A percentile compares a stretch with the other conserved stretches of the same genome.
Evolutionary conservation across 768 basidiomycete species (phyloP).

Genomic region (Pleurotus cornucopiae): DNA sequence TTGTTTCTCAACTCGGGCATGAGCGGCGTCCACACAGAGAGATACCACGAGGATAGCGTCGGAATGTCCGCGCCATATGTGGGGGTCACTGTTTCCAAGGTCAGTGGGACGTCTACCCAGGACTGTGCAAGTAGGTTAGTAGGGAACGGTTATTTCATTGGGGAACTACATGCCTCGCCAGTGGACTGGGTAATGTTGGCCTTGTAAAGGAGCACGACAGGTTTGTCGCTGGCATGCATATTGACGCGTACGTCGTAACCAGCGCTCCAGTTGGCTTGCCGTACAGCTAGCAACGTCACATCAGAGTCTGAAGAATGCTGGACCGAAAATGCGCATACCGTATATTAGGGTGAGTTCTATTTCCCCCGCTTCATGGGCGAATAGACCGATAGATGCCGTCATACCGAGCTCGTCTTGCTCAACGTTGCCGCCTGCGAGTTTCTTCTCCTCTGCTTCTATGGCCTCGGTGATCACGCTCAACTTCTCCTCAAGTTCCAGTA

Average conservation of each 20-base stretch:
- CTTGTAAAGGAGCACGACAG: constrained; percentile 17
- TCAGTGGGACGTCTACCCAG: constrained; percentile 17
- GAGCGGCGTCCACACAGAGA: constrained; percentile 8
- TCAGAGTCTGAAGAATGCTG: neutral
- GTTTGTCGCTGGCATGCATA: constrained; percentile 12
- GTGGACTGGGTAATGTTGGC: constrained; percentile 15
- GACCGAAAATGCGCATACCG: constrained; percentile 9
- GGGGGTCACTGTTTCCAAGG: constrained; percentile 19
- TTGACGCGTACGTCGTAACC: constrained; percentile 19
- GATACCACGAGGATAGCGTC: constrained; percentile 13
- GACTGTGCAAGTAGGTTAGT: constrained; percentile 8
- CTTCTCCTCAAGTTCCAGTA: constrained; percentile 13
- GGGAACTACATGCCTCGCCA: constrained; percentile 13
- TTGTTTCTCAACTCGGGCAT: neutral
- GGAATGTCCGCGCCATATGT: constrained; percentile 18
- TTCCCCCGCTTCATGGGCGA: constrained; percentile 14
- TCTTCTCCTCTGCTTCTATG: constrained; percentile 7
- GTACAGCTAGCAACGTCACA: constrained; percentile 11
- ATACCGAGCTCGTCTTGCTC: constrained; percentile 12
- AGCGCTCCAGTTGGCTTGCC: constrained; percentile 15
- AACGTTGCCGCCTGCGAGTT: neutral
- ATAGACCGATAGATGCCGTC: constrained; percentile 17
- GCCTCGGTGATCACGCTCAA: constrained; percentile 12
- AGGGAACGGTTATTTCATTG: neutral
- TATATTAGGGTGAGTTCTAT: constrained; percentile 19